A percentile compares a stretch with the other conserved stretches of the same genome.
These are phyloP conservation scores for Oehlia diaphana DNA, from an alignment of 192 early-diverging fungal genomes.

Conservation along the genomic window DNA sequence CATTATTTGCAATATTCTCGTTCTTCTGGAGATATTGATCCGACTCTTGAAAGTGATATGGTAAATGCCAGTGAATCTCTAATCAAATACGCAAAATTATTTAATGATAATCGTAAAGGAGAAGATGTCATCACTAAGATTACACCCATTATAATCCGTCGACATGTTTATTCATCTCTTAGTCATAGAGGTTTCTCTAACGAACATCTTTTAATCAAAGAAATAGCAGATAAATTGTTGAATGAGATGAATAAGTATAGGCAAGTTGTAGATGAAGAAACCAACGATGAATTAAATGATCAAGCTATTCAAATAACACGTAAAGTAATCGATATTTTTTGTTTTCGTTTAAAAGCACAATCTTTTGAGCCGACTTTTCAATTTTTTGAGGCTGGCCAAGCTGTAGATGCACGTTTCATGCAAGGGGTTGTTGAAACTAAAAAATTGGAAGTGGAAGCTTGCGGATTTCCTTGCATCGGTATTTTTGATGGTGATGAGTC, in stretches of 20 bases:
- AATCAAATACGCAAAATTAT: not conserved
- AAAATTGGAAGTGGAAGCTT: slow-evolving; percentile 6
- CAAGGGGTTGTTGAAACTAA: not conserved
- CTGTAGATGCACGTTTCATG: not conserved
- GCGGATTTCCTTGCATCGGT: not conserved
- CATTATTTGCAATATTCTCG: not conserved
- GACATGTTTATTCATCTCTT: not conserved
- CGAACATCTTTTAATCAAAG: slow-evolving; percentile 1
- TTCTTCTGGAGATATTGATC: not conserved
- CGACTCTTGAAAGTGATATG: not conserved
- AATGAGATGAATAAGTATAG: not conserved
- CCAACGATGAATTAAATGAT: not conserved
- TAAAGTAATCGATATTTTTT: slow-evolving; percentile 9
- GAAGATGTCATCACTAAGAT: slow-evolving; percentile 4
- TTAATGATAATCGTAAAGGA: not conserved
- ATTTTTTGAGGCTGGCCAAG: not conserved
- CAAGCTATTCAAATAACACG: not conserved
- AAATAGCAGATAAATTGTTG: not conserved
- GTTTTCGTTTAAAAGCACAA: not conserved
- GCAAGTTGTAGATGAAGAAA: not conserved
- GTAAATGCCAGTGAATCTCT: not conserved
- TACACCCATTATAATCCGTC: slow-evolving; percentile 1
- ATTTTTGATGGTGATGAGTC: not conserved
- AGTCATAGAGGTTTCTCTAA: not conserved
- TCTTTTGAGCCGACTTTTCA: not conserved